Percentiles rank a stretch among this genome's conserved stretches.
phyloP scores from a whole-genome alignment of 192 early-diverging fungal species.

The Entomortierella beljakovae region DNA sequence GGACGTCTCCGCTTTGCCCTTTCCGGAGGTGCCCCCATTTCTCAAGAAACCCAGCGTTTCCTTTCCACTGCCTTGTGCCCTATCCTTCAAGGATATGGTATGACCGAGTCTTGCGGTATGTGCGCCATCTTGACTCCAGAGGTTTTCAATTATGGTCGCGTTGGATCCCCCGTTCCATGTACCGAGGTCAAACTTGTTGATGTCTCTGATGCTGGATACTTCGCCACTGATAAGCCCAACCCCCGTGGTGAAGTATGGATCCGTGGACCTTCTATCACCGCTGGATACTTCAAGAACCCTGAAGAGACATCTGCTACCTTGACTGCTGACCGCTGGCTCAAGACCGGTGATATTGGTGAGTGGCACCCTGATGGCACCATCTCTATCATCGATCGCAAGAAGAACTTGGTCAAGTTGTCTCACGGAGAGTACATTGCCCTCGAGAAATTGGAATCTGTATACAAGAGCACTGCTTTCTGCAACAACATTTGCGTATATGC shows the following conservation, averaged over 20 bases:
- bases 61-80: constrained; percentile 81
- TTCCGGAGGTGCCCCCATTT: constrained; percentile 92
- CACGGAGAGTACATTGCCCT: constrained; percentile 96
- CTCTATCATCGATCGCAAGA: constrained; percentile 89
- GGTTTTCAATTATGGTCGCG: constrained; percentile 66
- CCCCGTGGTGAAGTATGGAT: constrained; percentile 90
- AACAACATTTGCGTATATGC: constrained; percentile 84
- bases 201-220: constrained; percentile 72
- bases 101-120: constrained; percentile 86
- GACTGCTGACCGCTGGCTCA: constrained; percentile 86
- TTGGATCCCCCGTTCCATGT: constrained; percentile 82
- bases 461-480: constrained; percentile 79
- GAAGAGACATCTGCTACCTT: constrained; percentile 74
- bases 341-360: constrained; percentile 92
- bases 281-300: constrained; percentile 84
- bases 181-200: constrained; percentile 86
- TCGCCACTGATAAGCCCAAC: constrained; percentile 65
- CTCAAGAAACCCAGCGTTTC: constrained; percentile 86
- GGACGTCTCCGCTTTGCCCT: constrained; percentile 85
- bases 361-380: constrained; percentile 83
- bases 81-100: constrained; percentile 90
- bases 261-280: constrained; percentile 81
- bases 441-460: constrained; percentile 93
- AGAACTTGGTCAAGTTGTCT: constrained; percentile 94
- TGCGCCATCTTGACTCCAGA: constrained; percentile 74